These are phyloP conservation scores for Lasiosphaeria hispida DNA, from an alignment of 495 filamentous ascomycete species.

Conservation along the genomic window DNA sequence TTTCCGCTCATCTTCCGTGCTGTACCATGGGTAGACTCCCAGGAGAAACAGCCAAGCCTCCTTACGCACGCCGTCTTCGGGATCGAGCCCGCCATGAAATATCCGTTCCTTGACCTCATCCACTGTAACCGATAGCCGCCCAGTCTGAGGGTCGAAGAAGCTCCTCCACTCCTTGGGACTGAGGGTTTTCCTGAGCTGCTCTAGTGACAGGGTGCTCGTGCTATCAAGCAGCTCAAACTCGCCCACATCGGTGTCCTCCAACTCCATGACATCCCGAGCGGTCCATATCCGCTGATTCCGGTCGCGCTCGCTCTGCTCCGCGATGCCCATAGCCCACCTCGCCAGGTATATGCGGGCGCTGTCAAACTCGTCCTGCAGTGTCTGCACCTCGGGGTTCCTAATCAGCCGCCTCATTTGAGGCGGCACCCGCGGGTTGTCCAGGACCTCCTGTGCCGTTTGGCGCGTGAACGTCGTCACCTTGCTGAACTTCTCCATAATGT, in stretches of 20 bases:
- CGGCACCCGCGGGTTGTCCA: constrained; percentile 84
- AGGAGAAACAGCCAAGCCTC: constrained; percentile 96
- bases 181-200: constrained; percentile 72
- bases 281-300: constrained; percentile 85
- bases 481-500: constrained; percentile 88
- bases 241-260: constrained; percentile 90
- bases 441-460: constrained; percentile 84
- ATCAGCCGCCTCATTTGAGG: constrained; percentile 82
- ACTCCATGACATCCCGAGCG: constrained; percentile 84
- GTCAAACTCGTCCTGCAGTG: constrained; percentile 93
- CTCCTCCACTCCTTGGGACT: constrained; percentile 81
- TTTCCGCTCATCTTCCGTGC: constrained; percentile 73
- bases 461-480: constrained; percentile 95
- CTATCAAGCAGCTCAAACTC: constrained; percentile 93
- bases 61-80: constrained; percentile 87
- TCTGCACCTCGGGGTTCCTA: constrained; percentile 92
- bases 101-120: constrained; percentile 95
- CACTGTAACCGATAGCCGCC: constrained; percentile 69
- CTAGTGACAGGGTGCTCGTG: constrained; percentile 67
- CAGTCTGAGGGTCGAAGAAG: constrained; percentile 75
- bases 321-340: constrained; percentile 97
- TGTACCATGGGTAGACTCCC: constrained; percentile 89
- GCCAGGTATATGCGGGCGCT: constrained; percentile 91
- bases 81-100: constrained; percentile 89
- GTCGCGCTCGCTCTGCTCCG: constrained; percentile 90